These are phyloP conservation scores for Physaria fendleri DNA, from an alignment of 345 rosid genomes.

Conservation along the genomic window DNA sequence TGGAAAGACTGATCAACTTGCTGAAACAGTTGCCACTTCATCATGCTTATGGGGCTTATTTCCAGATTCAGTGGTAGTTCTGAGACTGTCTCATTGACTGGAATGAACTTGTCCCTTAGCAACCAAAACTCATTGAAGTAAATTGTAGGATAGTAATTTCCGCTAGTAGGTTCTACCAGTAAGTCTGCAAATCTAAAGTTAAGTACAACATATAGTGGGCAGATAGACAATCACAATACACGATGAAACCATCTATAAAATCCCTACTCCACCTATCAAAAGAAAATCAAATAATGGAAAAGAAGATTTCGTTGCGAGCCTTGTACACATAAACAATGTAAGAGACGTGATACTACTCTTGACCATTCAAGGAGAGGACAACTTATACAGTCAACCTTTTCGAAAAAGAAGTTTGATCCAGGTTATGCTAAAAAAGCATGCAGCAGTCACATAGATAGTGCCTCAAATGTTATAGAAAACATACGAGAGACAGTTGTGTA, in stretches of 20 bases:
- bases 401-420: not conserved
- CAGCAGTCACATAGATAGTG: not conserved
- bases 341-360: not conserved
- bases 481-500: not conserved
- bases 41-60: constrained; percentile 90
- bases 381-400: not conserved
- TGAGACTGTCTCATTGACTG: constrained; percentile 63
- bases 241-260: not conserved
- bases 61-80: constrained; percentile 81
- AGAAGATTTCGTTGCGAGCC: not conserved
- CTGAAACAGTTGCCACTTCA: constrained; percentile 91
- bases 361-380: not conserved
- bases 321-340: not conserved
- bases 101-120: constrained; percentile 75
- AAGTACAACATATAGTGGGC: constrained; percentile 36
- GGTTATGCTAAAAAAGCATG: not conserved
- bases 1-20: constrained; percentile 99
- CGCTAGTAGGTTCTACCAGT: constrained; percentile 58
- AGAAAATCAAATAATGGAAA: not conserved
- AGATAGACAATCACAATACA: constrained; percentile 2
- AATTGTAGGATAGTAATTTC: constrained; percentile 72
- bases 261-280: not conserved
- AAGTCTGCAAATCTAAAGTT: constrained; percentile 63
- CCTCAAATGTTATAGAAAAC: not conserved
- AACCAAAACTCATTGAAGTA: constrained; percentile 97